phyloP scores from a whole-genome alignment of 129 eudicot species.

The Centella asiatica region DNA sequence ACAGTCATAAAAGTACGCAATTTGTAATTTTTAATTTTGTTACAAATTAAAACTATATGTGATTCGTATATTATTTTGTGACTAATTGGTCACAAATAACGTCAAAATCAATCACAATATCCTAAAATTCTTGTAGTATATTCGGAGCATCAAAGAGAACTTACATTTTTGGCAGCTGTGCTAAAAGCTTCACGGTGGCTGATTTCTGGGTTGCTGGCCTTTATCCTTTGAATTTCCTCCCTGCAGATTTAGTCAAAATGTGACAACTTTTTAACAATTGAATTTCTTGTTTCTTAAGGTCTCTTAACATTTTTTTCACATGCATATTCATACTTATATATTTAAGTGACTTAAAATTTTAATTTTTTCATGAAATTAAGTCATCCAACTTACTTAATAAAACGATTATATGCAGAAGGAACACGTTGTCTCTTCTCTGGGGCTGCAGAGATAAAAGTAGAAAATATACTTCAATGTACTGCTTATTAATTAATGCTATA shows the following conservation, averaged over 20 bases:
- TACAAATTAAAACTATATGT: too few species aligned
- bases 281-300: too few species aligned
- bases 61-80: too few species aligned
- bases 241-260: constrained; percentile 15
- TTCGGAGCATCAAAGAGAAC: too few species aligned
- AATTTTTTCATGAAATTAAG: not conserved
- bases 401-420: constrained; percentile 71
- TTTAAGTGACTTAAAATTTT: too few species aligned
- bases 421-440: constrained; percentile 65
- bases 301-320: too few species aligned
- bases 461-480: not conserved
- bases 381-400: constrained; percentile 20
- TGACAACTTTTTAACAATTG: not conserved
- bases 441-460: constrained; percentile 25
- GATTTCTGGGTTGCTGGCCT: constrained; percentile 55
- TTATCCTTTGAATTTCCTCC: constrained; percentile 84
- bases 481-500: not conserved
- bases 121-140: too few species aligned
- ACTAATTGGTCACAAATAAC: too few species aligned
- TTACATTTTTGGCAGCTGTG: constrained; percentile 77
- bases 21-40: too few species aligned
- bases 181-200: constrained; percentile 83
- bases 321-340: too few species aligned
- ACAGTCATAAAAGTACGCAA: too few species aligned
- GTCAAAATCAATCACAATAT: too few species aligned